Evolutionary conservation across 768 basidiomycete species (phyloP).

Genomic region (Boletus fagicola): DNA sequence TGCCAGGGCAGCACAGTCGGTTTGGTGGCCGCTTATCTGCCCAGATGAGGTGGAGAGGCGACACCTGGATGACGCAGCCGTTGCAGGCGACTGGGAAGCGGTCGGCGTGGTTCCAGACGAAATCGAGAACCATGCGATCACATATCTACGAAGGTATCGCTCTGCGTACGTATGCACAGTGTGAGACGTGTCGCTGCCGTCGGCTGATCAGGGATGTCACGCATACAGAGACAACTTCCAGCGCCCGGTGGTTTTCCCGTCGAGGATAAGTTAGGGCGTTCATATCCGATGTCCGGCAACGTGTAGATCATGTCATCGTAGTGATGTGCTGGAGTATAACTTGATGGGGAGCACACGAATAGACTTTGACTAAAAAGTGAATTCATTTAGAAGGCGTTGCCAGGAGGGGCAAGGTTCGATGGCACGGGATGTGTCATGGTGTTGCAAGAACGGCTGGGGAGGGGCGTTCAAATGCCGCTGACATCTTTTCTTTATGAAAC

Average conservation of each 20-base stretch:
- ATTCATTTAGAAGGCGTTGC: conserved; percentile 31
- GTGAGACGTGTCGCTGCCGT: conserved; percentile 1
- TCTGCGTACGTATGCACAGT: conserved; percentile 63
- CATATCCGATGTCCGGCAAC: conserved; percentile 31
- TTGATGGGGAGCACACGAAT: conserved; percentile 20
- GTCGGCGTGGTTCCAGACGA: conserved; percentile 80
- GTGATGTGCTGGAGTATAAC: conserved; percentile 12
- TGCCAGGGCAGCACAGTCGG: conserved; percentile 57
- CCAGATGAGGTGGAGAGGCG: conserved; percentile 90
- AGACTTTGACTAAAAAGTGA: conserved; percentile 22
- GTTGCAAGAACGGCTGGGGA: conserved; percentile 10
- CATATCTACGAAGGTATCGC: conserved; percentile 86
- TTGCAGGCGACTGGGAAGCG: conserved; percentile 77
- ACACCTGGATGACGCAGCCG: conserved; percentile 78
- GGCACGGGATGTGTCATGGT: conserved; percentile 18
- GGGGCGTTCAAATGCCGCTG: conserved; percentile 30
- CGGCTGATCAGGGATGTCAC: conserved; percentile 12
- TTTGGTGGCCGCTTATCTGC: conserved; percentile 90
- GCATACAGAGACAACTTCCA: conserved; percentile 60
- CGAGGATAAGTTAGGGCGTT: conserved; percentile 39
- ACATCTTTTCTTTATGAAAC: conserved; percentile 14
- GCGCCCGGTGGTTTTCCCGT: conserved; percentile 64
- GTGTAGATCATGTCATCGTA: conserved; percentile 26
- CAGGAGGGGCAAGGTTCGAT: conserved; percentile 24
- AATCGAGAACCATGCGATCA: conserved; percentile 86